phyloP scores from a whole-genome alignment of 805 yeast species.

The Cyberlindnera mississippiensis region DNA sequence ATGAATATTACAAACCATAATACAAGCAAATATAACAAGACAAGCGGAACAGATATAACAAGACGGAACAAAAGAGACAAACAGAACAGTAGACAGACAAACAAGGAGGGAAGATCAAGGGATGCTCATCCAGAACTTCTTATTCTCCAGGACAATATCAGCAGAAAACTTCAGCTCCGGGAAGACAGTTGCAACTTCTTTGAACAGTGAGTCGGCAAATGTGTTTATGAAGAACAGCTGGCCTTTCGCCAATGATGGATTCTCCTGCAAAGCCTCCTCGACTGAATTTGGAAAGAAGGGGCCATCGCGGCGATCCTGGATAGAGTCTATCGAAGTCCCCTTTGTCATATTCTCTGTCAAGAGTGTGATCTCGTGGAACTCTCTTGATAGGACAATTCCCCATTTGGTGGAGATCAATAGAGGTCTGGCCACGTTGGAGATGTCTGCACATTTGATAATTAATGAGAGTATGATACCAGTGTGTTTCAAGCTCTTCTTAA shows the following conservation, averaged over 20 bases:
- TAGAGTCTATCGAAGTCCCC: constrained; percentile 23
- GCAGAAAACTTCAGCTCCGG: constrained; percentile 52
- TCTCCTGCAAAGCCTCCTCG: constrained; percentile 40
- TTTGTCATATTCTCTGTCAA: constrained; percentile 40
- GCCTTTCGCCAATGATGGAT: constrained; percentile 56
- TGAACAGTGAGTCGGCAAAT: constrained; percentile 76
- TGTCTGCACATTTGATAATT: constrained; percentile 91
- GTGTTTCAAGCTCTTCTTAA: constrained; percentile 20
- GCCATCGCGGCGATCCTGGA: constrained; percentile 17
- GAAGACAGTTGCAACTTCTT: constrained; percentile 53
- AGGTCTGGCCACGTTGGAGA: constrained; percentile 87
- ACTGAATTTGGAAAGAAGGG: constrained; percentile 35
- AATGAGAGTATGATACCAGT: constrained; percentile 54
- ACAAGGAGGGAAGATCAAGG: too few relatives aligned
- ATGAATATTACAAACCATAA: too few relatives aligned
- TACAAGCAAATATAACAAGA: too few relatives aligned
- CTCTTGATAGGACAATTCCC: constrained; percentile 78
- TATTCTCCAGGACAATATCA: constrained; percentile 11
- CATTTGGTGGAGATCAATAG: constrained; percentile 73
- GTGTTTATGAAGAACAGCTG: constrained; percentile 81
- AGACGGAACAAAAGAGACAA: too few relatives aligned
- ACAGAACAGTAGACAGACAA: too few relatives aligned
- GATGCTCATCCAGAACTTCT: constrained; percentile 10
- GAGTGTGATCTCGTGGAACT: constrained; percentile 62
- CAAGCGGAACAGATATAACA: too few relatives aligned